These are phyloP conservation scores for Xerocomellus amylosporus DNA, from an alignment of 768 basidiomycete genomes.

Conservation along the genomic window DNA sequence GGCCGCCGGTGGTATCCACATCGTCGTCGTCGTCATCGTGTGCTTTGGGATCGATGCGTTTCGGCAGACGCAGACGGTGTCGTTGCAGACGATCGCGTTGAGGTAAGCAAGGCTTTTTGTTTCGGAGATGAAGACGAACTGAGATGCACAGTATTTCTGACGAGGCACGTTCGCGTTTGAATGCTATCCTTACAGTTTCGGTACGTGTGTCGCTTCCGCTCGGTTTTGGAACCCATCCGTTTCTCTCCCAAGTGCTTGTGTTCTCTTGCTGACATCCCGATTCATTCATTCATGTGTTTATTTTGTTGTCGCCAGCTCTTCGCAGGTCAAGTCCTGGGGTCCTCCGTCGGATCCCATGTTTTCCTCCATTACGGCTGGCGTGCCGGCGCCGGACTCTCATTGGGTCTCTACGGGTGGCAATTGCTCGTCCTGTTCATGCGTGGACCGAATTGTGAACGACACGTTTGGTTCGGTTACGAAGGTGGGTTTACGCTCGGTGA, in stretches of 20 bases:
- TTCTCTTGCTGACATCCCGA: background rate
- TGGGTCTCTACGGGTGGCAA: conserved; percentile 36
- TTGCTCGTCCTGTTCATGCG: conserved; percentile 36
- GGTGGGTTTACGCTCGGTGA: conserved; percentile 40
- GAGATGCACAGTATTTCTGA: conserved; percentile 25
- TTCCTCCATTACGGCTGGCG: conserved; percentile 43
- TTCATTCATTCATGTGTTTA: background rate
- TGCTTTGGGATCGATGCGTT: conserved; percentile 43
- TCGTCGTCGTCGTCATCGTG: conserved; percentile 39
- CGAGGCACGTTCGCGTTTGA: conserved; percentile 29
- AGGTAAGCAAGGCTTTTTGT: conserved; percentile 9
- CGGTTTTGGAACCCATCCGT: background rate
- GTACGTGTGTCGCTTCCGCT: conserved; percentile 13
- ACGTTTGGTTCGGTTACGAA: conserved; percentile 59
- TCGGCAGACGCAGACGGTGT: conserved; percentile 40
- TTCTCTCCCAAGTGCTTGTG: background rate
- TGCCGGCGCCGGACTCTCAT: conserved; percentile 30
- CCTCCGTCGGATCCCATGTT: conserved; percentile 40
- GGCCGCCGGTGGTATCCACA: conserved; percentile 36
- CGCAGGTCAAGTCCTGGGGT: conserved; percentile 43
- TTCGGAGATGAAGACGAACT: background rate
- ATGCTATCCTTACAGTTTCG: conserved; percentile 28
- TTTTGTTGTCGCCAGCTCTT: conserved; percentile 21
- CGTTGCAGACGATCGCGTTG: conserved; percentile 29
- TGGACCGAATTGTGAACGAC: conserved; percentile 37